Evolutionary conservation across 2,329 filamentous ascomycete species (phyloP).

Genomic region (Cylindrodendrum hubeiense): DNA sequence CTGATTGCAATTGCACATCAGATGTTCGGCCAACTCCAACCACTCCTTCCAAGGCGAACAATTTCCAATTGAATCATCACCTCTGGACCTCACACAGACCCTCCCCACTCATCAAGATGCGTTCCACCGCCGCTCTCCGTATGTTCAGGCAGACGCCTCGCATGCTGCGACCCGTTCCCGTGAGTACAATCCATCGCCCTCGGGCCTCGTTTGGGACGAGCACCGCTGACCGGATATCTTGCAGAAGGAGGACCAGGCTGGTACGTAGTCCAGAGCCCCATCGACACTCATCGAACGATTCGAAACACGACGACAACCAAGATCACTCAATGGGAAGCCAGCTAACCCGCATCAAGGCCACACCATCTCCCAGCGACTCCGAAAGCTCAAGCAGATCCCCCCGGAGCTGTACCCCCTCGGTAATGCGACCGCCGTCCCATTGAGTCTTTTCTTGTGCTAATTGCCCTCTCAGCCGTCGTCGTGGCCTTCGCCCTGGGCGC

Average conservation of each 20-base stretch:
- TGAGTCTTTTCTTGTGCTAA: conserved; percentile 42
- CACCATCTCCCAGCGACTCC: conserved; percentile 95
- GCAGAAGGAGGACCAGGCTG: conserved; percentile 76
- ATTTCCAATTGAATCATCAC: conserved; percentile 50
- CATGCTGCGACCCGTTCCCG: conserved; percentile 79
- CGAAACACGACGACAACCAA: conserved; percentile 26
- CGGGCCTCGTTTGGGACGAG: conserved; percentile 21
- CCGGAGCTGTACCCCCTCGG: conserved; percentile 95
- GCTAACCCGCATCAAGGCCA: conserved; percentile 73
- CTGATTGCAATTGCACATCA: conserved; percentile 51
- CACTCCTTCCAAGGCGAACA: conserved; percentile 44
- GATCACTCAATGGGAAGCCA: conserved; percentile 31
- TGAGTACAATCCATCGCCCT: conserved; percentile 56
- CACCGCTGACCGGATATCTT: conserved; percentile 41
- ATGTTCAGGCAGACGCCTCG: conserved; percentile 76
- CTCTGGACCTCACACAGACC: conserved; percentile 43
- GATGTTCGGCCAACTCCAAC: conserved; percentile 50
- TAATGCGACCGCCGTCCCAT: conserved; percentile 57
- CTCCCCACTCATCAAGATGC: conserved; percentile 66
- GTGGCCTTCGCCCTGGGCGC: conserved; percentile 86
- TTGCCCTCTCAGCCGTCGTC: conserved; percentile 75
- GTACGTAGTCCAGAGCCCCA: conserved; percentile 61
- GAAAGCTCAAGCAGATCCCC: conserved; percentile 89
- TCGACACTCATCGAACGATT: conserved; percentile 28
- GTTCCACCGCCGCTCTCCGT: conserved; percentile 73